Percentiles rank a stretch among this genome's conserved stretches.
Conservation (phyloP, 2,329 filamentous ascomycete species). For the Canariomyces notabilis region DNA sequence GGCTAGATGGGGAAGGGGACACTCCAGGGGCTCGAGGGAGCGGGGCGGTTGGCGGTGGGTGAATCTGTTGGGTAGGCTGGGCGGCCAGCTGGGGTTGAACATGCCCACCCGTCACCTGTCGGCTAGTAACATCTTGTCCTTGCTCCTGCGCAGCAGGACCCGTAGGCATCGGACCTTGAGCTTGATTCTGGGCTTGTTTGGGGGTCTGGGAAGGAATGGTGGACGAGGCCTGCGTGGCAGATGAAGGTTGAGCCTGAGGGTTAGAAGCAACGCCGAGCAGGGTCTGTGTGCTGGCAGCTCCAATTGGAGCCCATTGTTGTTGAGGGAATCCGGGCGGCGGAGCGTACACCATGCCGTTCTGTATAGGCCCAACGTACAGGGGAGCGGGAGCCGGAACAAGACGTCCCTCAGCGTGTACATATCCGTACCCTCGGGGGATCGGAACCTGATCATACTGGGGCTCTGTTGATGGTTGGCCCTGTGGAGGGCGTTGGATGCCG, state of each 20-base stretch:
- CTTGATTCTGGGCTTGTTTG: constrained; percentile 3
- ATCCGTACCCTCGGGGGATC: constrained; percentile 25
- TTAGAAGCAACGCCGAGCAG: not conserved
- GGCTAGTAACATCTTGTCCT: not conserved
- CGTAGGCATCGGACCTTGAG: not conserved
- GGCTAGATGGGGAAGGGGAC: constrained; percentile 1
- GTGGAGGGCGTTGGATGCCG: not conserved
- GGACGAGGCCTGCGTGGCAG: not conserved
- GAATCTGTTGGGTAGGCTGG: not conserved
- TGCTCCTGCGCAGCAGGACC: not conserved
- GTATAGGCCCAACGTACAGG: constrained; percentile 18
- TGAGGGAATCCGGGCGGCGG: constrained; percentile 10
- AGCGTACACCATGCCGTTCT: constrained; percentile 6
- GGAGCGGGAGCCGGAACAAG: constrained; percentile 21
- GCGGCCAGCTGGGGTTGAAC: not conserved
- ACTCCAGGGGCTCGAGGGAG: not conserved
- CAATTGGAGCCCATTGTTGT: constrained; percentile 12
- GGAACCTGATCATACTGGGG: constrained; percentile 26
- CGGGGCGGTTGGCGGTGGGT: not conserved
- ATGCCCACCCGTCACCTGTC: not conserved
- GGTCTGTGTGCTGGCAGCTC: not conserved
- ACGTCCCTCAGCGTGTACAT: constrained; percentile 24
- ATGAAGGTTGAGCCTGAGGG: constrained; percentile 5
- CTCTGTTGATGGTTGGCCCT: constrained; percentile 8
- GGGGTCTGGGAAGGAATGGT: constrained; percentile 3